Conservation (phyloP, 257 asterid species). For the Lavandula angustifolia region DNA sequence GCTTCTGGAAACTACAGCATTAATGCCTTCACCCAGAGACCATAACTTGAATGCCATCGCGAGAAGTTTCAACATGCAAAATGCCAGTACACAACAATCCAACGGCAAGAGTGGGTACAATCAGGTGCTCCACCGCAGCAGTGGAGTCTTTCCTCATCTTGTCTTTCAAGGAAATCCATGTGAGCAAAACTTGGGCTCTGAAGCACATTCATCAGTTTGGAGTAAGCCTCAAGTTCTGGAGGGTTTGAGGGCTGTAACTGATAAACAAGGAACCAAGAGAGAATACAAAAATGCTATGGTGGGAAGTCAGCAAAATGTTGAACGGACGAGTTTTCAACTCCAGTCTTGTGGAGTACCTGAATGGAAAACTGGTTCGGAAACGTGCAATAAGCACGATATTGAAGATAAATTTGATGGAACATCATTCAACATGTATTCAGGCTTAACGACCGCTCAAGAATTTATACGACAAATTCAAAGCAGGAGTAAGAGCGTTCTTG, state of each 20-base stretch:
- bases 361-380: constrained; percentile 34
- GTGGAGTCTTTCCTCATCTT: constrained; percentile 37
- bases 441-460: constrained; percentile 35
- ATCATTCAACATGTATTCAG: constrained; percentile 37
- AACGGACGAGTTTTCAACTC: constrained; percentile 39
- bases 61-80: constrained; percentile 49
- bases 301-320: constrained; percentile 19
- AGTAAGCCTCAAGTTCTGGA: constrained; percentile 36
- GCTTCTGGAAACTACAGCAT: constrained; percentile 30
- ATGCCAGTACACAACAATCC: constrained; percentile 35
- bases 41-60: constrained; percentile 64
- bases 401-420: constrained; percentile 34
- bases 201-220: constrained; percentile 34
- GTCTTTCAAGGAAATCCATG: constrained; percentile 39
- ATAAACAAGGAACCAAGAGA: constrained; percentile 49
- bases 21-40: constrained; percentile 39
- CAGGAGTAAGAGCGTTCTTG: constrained; percentile 32
- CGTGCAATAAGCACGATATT: constrained; percentile 27
- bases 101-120: constrained; percentile 30
- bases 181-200: constrained; percentile 14
- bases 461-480: constrained; percentile 35
- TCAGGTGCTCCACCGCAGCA: constrained; percentile 42
- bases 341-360: constrained; percentile 36
- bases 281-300: constrained; percentile 33
- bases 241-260: constrained; percentile 28